Evolutionary conservation across 257 asterid species (phyloP).

Genomic region (Cordia subcordata): DNA sequence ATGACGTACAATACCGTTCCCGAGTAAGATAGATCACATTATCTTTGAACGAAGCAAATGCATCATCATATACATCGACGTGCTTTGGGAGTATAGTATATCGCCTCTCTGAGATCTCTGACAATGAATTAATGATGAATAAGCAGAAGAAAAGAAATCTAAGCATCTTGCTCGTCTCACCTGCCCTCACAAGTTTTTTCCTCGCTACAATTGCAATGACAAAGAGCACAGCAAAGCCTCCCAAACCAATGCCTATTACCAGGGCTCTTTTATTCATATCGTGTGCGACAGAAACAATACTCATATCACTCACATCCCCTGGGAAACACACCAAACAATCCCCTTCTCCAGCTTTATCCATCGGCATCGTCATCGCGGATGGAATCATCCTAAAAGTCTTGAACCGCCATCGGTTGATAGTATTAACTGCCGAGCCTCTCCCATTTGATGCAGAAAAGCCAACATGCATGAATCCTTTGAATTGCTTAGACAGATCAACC

Average conservation of each 20-base stretch:
- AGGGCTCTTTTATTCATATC: conserved; percentile 14
- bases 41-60: too few relatives aligned
- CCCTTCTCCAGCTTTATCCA: conserved; percentile 33
- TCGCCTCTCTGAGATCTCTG: too few relatives aligned
- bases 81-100: conserved; percentile 50
- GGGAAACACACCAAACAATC: conserved; percentile 51
- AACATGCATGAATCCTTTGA: conserved; percentile 62
- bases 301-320: conserved; percentile 20
- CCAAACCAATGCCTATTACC: conserved; percentile 15
- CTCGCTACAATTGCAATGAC: conserved; percentile 18
- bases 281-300: conserved; percentile 10
- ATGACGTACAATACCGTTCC: too few relatives aligned
- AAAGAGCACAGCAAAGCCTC: conserved; percentile 20
- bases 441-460: conserved; percentile 73
- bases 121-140: too few relatives aligned
- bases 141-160: too few relatives aligned
- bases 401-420: conserved; percentile 46
- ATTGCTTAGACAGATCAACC: conserved; percentile 47
- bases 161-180: conserved; percentile 18
- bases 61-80: too few relatives aligned
- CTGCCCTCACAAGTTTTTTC: conserved; percentile 7
- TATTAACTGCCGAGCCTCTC: conserved; percentile 50
- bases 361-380: conserved; percentile 11
- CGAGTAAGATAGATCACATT: too few relatives aligned
- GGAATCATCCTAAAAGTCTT: conserved; percentile 37